Conservation (phyloP, 352 stramenopile species). For the Globisporangium acanthophoron region DNA sequence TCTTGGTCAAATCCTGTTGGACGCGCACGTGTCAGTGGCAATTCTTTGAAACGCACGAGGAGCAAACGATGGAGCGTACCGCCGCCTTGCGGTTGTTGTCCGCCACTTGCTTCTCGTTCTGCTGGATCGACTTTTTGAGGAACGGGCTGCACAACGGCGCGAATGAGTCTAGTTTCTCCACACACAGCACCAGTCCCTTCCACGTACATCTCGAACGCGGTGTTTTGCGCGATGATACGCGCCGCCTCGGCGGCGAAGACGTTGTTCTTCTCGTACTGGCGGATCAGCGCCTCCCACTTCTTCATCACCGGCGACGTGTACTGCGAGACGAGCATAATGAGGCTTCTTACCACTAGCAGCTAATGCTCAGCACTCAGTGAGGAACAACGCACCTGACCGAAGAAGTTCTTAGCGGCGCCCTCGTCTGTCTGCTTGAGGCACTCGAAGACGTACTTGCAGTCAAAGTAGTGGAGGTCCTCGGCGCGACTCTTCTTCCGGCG, state of each 20-base stretch:
- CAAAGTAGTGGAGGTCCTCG: conserved; percentile 69
- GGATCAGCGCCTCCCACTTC: conserved; percentile 58
- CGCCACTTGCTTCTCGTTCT: conserved; percentile 76
- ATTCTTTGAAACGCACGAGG: background rate
- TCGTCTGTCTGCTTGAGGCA: conserved; percentile 60
- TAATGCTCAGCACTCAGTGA: background rate
- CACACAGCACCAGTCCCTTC: no score
- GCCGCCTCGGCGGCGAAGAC: conserved; percentile 69
- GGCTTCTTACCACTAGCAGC: background rate
- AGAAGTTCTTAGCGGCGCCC: conserved; percentile 62
- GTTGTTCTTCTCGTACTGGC: conserved; percentile 77
- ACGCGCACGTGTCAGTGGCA: background rate
- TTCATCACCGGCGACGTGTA: conserved; percentile 75
- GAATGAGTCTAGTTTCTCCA: no score
- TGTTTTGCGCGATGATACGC: conserved; percentile 70
- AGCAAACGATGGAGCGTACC: conserved; percentile 17
- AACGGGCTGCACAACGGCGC: conserved; percentile 37
- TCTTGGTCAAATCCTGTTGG: conserved; percentile 42
- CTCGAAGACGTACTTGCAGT: conserved; percentile 65
- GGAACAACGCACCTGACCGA: conserved; percentile 40
- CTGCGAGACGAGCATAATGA: conserved; percentile 15
- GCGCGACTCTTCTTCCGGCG: conserved; percentile 35
- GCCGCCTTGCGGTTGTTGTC: conserved; percentile 78
- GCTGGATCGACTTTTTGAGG: conserved; percentile 67
- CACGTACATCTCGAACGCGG: conserved; percentile 67